Base-by-base conservation (phyloP, 441 rosid genomes). In the Populus trichocarpa region DNA sequence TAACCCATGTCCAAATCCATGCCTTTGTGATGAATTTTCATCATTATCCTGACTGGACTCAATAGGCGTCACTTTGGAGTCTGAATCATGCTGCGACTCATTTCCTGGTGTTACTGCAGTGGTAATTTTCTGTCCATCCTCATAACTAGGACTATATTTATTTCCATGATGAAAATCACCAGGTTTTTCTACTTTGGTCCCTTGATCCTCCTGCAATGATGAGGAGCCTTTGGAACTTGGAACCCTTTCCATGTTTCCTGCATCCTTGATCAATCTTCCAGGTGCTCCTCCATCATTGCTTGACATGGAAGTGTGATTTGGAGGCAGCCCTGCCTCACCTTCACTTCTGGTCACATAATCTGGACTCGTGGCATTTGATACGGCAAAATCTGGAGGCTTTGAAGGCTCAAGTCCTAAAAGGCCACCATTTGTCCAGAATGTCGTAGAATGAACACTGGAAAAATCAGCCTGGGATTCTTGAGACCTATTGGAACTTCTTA, bases 371-470 rank as follows among this genome's bases (percentile, higher is more conserved):
- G 82, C 67, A 73, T 78, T 89, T 78, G 95, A 82, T 73, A 77
- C 83, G 74, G 90, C 81, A 83, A 96, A 90, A 83, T 87, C 96
- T 81, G 92, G 88, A 85, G 99, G 99, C 79, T 92, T 96, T 28
- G 93, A 91, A 72, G 99, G 99, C 82, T 90, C 77, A 78, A 96
- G 94, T 82, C 99, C 99, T 77, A 96, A 81, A 18, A 96, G 83
- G 66, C 93, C 88, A 40, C 99, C 97, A 83, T 96, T 94, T 74
- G 95, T 96, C 99, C 99, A 96, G 83, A 94, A 83, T 42, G 83
- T 85, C 65, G 90, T 87, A 12, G 92, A 74, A 53, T 77, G 84
- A 73, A 70, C 75, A 38, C 78, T 79, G 72, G 86, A 63, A 75
- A 75, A 53, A 76, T 86, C 87, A 75, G 86, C 74, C 70, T 83